Evolutionary conservation across 179 eudicot species (phyloP).

Genomic region (Spinacia oleracea): DNA sequence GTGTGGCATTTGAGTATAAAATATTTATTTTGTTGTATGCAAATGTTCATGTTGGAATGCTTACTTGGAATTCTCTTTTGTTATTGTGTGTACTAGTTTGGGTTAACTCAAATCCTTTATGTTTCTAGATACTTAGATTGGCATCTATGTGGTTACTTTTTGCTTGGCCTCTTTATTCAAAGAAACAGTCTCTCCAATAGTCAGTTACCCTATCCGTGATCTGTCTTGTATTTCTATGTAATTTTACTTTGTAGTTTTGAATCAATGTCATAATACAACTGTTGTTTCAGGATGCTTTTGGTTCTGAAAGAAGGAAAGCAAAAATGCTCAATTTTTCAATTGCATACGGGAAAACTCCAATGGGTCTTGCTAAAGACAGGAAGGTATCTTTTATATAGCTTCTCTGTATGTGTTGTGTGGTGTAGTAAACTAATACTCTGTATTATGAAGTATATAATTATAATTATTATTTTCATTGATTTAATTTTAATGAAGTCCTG

Average conservation of each 20-base stretch:
- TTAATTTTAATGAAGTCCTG: neutral
- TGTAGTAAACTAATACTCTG: neutral
- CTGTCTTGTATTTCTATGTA: neutral
- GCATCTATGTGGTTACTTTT: neutral
- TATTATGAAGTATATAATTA: no score
- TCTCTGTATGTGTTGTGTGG: neutral
- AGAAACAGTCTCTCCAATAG: neutral
- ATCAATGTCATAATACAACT: neutral
- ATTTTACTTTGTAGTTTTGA: neutral
- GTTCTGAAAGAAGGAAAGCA: constrained; percentile 96
- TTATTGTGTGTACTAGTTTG: neutral
- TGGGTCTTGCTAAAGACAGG: constrained; percentile 97
- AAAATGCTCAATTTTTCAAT: constrained; percentile 99
- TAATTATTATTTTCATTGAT: neutral
- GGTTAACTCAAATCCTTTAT: neutral
- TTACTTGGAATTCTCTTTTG: neutral
- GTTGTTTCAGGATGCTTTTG: constrained; percentile 78
- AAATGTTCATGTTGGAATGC: neutral
- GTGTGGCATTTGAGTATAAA: neutral
- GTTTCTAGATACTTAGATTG: neutral
- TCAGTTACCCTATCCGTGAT: neutral
- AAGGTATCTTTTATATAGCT: constrained; percentile 54
- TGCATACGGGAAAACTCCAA: constrained; percentile 90
- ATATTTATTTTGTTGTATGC: neutral
- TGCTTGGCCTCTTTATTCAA: neutral